Conservation (phyloP, 768 basidiomycete genomes). For the Lentinula guzmanii region DNA sequence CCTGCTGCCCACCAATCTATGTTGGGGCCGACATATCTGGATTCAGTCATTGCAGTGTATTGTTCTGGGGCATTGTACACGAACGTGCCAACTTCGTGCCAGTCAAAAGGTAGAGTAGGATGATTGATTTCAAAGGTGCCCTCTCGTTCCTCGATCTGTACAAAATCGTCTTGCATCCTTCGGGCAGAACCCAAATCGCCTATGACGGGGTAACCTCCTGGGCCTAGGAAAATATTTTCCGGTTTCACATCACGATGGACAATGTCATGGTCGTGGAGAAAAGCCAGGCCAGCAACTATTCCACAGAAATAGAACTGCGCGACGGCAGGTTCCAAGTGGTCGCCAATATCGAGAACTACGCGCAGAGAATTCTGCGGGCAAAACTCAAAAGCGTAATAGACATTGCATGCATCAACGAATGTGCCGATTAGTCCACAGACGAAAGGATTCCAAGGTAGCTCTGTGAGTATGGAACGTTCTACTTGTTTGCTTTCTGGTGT, state of each 20-base stretch:
- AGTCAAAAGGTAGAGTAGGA: slow-evolving; percentile 11
- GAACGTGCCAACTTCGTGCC: slow-evolving; percentile 36
- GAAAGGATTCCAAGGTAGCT: slow-evolving; percentile 51
- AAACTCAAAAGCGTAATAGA: slow-evolving; percentile 49
- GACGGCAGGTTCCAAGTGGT: slow-evolving; percentile 23
- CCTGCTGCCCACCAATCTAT: slow-evolving; percentile 57
- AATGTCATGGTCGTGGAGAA: slow-evolving; percentile 37
- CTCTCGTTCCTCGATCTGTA: slow-evolving; percentile 8
- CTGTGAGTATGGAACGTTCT: slow-evolving; percentile 35
- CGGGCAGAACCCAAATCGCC: slow-evolving; percentile 44
- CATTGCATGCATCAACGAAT: slow-evolving; percentile 39
- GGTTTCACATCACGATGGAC: slow-evolving; percentile 56
- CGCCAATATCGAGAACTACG: slow-evolving; percentile 24
- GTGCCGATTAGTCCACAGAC: slow-evolving; percentile 37
- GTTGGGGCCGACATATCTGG: slow-evolving; percentile 15
- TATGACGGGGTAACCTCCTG: slow-evolving; percentile 49
- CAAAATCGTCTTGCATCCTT: background rate
- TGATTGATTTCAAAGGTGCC: slow-evolving; percentile 10
- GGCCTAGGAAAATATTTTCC: slow-evolving; percentile 48
- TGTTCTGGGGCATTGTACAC: slow-evolving; percentile 48
- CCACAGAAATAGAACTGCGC: slow-evolving; percentile 52
- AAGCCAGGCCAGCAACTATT: slow-evolving; percentile 42
- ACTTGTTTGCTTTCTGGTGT: slow-evolving; percentile 24
- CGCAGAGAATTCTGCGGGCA: slow-evolving; percentile 39
- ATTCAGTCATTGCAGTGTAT: slow-evolving; percentile 12